Evolutionary conservation across 768 basidiomycete species (phyloP).

Genomic region (Agaricus subrufescens): DNA sequence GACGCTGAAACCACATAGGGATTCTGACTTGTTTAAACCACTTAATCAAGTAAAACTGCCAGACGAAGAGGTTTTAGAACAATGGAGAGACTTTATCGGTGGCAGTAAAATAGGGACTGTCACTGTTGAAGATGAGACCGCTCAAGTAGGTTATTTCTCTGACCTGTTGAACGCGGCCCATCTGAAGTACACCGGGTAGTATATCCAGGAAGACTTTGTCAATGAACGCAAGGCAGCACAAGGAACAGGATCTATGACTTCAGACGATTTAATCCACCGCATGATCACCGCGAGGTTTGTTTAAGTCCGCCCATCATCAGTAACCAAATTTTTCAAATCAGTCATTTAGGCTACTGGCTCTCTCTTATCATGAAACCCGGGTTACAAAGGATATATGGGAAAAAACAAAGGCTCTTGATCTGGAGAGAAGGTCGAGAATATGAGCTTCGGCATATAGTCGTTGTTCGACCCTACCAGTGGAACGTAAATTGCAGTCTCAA

Average conservation of each 20-base stretch:
- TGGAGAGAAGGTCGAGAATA: constrained; percentile 30
- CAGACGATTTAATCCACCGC: constrained; percentile 61
- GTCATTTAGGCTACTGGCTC: constrained; percentile 49
- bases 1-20: constrained; percentile 35
- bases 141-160: no score
- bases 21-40: constrained; percentile 44
- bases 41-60: constrained; percentile 41
- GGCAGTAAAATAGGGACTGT: constrained; percentile 58
- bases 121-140: constrained; percentile 46
- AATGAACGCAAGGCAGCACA: constrained; percentile 32
- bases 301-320: neutral
- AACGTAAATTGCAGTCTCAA: no score
- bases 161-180: no score
- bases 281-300: constrained; percentile 70
- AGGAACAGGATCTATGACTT: constrained; percentile 25
- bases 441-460: neutral
- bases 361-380: constrained; percentile 52
- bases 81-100: constrained; percentile 56
- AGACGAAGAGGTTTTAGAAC: constrained; percentile 37
- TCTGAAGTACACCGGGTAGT: constrained; percentile 29
- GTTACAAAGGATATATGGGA: constrained; percentile 63
- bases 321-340: constrained; percentile 3
- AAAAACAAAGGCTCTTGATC: constrained; percentile 56
- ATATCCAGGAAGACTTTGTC: constrained; percentile 76
- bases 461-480: no score